Evolutionary conservation across 345 rosid species (phyloP), one percentile per base, ranked within the genome.

Genomic region (Euphorbia peplus): DNA sequence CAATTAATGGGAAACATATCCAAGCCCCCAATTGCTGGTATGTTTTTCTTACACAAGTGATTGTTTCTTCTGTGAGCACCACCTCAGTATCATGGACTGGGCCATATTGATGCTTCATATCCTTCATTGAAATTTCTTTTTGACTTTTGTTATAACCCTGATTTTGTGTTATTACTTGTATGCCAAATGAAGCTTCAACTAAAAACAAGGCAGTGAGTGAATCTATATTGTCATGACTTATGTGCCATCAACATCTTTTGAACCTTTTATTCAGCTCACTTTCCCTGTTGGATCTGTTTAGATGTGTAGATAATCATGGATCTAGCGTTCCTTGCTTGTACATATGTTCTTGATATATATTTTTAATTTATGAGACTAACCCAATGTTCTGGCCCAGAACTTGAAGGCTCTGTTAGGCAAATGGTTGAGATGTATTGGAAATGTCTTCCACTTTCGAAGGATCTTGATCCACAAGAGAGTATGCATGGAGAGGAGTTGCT

Each of bases 401-500:
- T 90, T 61, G 88, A 87, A 80, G 74, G 63, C 73, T 77, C 72
- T 70, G 85, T 86, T 12, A 69, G 86, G 50, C 78, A 87, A 73
- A 82, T 92, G 90, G 84, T 76, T 29, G 87, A 90, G 82, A 78
- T 87, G 76, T 92, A 80, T 66, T 86, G 89, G 80, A 79, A 83
- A 75, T 88, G 75, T 75, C 92, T 91, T 73, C 83, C 88, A 11
- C 93, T 90, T 60, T 91, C 98, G 5, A 91, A 86, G 85, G 93
- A 90, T 72, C 79, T 91, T 85, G 99, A 91, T 78, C 88, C 84
- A 55, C 97, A 90, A 73, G 98, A 95, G 84, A 88, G 83, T 73
- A 86, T 95, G 90, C 87, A 88, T 64, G 98, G 99, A 28, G 98
- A 90, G 82, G 99, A 95, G 83, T 85, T 95, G 70, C 75, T 95